Conservation (phyloP, 1,284 basidiomycete genomes). For the Boletus hoseneyae region DNA sequence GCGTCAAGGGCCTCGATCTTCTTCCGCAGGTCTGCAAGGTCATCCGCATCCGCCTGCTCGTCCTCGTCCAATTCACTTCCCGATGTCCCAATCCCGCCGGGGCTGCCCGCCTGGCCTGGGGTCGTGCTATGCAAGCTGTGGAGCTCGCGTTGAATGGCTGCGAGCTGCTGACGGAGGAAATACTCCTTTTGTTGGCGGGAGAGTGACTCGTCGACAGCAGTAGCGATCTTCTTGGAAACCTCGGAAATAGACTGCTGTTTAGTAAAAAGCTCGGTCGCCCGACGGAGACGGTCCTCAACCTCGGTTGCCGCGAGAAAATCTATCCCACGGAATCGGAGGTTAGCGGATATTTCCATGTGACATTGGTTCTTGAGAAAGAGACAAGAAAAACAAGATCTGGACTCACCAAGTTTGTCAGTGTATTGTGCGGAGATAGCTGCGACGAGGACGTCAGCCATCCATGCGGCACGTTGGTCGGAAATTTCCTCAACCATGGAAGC, state of each 20-base stretch:
- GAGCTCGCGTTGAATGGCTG: conserved; percentile 86
- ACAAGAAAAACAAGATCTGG: not conserved
- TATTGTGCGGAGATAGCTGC: conserved; percentile 62
- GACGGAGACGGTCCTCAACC: conserved; percentile 55
- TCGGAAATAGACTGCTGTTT: conserved; percentile 74
- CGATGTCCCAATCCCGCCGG: conserved; percentile 10
- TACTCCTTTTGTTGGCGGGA: conserved; percentile 82
- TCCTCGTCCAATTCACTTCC: conserved; percentile 63
- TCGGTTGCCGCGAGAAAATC: conserved; percentile 58
- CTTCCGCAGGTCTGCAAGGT: conserved; percentile 74
- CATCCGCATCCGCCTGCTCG: conserved; percentile 72
- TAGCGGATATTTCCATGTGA: conserved; percentile 1
- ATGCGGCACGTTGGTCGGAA: conserved; percentile 54
- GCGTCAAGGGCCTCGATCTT: conserved; percentile 77
- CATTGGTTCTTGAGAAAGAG: not conserved
- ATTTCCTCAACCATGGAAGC: conserved; percentile 63
- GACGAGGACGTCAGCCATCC: conserved; percentile 74
- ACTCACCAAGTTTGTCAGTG: conserved; percentile 65
- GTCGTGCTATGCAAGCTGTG: conserved; percentile 48
- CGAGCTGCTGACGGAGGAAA: conserved; percentile 82
- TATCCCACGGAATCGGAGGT: conserved; percentile 34
- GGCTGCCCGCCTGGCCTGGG: conserved; percentile 15
- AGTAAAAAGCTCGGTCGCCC: conserved; percentile 63
- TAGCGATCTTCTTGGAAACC: conserved; percentile 72
- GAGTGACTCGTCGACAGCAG: conserved; percentile 73